Base-by-base conservation (phyloP, 305 asterid species). In the Euphrasia arctica region DNA sequence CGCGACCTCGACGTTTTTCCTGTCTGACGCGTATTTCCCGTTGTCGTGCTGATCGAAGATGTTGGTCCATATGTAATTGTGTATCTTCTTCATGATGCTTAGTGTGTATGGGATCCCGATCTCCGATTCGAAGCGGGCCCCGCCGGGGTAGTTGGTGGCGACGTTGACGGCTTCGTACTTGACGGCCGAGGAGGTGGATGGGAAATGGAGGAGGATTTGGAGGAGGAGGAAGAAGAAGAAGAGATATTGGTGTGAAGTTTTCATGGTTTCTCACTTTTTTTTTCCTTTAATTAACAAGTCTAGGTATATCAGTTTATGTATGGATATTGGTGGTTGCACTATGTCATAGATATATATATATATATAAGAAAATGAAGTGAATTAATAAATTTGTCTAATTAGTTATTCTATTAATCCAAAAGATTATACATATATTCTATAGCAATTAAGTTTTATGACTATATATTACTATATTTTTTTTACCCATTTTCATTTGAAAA, bases 101-200 rank as follows among this genome's bases (percentile, higher is more conserved):
- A 22, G 1, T 9, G 79, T 72, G 70, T 78, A 79, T 5, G 69
- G 77, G 13, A 43, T 60, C 0, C 95, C 95, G 72, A 86, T 77
- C 3, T 80, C 85, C 1, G 66, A 18, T 0, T 36, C 54, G 82
- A 84, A 86, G 9, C 87, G 74, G 51, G 55, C 43, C 0, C 95
- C 96, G 0, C 96, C 95, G 3, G 90, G 75, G 74, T 70, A 10
- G 54, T 36, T 22, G 0, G 51, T 3, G 0, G 83, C 91, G 50
- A 2, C 76, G 69, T 88, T 85, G 50, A 75, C 59, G 60, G 74
- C 89, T 0, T 39, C 4, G 78, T 82, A 82, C 10, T 74, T 22
- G 2, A 78, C 82, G 12, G 92, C 87, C 1, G 39, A 8, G 4
- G 51, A 12, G 14, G 48, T 18, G 11, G 60, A 9, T 3, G 67